phyloP scores from a whole-genome alignment of 805 yeast genomes.

The Candida qinlingensis region DNA sequence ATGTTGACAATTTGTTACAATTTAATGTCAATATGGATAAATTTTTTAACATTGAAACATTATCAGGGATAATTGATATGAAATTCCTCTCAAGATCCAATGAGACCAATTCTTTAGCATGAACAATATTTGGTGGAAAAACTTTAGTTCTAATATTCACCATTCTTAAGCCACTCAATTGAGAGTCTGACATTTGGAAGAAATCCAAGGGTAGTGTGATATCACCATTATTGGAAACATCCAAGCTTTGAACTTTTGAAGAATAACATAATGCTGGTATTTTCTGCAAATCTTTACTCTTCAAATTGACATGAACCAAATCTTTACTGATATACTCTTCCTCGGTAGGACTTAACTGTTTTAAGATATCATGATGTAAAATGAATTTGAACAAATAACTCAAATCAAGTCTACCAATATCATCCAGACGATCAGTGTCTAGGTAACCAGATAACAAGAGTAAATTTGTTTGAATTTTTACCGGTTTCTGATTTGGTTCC shows the following conservation, averaged over 20 bases:
- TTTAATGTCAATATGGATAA: constrained; percentile 60
- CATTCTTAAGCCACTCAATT: constrained; percentile 61
- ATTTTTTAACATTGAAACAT: constrained; percentile 47
- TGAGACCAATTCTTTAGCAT: constrained; percentile 59
- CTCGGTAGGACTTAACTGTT: constrained; percentile 61
- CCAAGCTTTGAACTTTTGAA: constrained; percentile 71
- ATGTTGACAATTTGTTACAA: constrained; percentile 61
- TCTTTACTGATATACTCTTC: constrained; percentile 62
- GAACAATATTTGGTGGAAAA: constrained; percentile 70
- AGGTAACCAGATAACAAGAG: constrained; percentile 73
- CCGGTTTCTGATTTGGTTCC: constrained; percentile 68
- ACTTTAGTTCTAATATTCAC: constrained; percentile 66
- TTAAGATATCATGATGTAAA: constrained; percentile 55
- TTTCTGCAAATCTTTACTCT: constrained; percentile 69
- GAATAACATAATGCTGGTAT: constrained; percentile 84
- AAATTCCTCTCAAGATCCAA: constrained; percentile 78
- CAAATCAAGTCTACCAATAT: constrained; percentile 78
- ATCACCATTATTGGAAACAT: constrained; percentile 83
- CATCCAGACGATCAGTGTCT: constrained; percentile 69
- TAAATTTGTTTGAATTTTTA: constrained; percentile 69
- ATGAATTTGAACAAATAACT: constrained; percentile 79
- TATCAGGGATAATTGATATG: constrained; percentile 54
- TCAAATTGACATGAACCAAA: constrained; percentile 67
- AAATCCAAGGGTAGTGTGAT: constrained; percentile 80
- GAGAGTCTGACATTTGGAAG: constrained; percentile 69